Evolutionary conservation across 2,329 filamentous ascomycete species (phyloP).

Genomic region (Paraphoma chrysanthemicola): DNA sequence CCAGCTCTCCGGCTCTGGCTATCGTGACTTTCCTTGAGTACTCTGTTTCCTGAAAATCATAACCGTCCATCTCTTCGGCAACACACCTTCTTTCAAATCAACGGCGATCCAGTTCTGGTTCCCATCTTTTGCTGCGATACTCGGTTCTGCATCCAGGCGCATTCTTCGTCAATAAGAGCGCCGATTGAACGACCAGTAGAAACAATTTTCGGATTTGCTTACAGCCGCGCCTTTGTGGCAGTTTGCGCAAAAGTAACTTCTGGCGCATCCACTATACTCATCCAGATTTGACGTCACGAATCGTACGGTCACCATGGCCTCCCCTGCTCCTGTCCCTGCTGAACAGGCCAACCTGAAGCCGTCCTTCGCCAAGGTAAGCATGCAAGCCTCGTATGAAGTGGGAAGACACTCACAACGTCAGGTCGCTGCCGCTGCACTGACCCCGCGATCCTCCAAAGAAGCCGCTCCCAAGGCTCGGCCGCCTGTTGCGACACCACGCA

Average conservation of each 20-base stretch:
- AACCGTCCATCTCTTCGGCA: slow-evolving; percentile 32
- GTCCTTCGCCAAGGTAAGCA: slow-evolving; percentile 77
- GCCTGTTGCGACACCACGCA: slow-evolving; percentile 34
- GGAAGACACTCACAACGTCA: slow-evolving; percentile 25
- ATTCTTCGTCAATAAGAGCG: not conserved
- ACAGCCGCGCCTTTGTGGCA: too few relatives aligned
- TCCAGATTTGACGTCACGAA: not conserved
- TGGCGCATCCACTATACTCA: too few relatives aligned
- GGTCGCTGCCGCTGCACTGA: slow-evolving; percentile 52
- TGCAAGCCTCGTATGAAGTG: not conserved
- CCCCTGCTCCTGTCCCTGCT: slow-evolving; percentile 34
- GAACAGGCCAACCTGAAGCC: slow-evolving; percentile 57
- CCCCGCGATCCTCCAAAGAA: slow-evolving; percentile 35
- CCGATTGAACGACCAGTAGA: too few relatives aligned
- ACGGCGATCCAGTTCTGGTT: slow-evolving; percentile 28
- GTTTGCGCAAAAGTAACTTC: too few relatives aligned
- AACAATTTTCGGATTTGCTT: too few relatives aligned
- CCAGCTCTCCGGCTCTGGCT: slow-evolving; percentile 54
- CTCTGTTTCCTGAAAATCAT: slow-evolving; percentile 51
- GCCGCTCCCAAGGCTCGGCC: slow-evolving; percentile 28
- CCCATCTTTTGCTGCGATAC: slow-evolving; percentile 31
- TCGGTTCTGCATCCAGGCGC: slow-evolving; percentile 8
- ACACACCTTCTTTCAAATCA: slow-evolving; percentile 39
- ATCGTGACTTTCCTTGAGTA: slow-evolving; percentile 61
- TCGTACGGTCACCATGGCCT: slow-evolving; percentile 35